Base-by-base conservation (phyloP, 345 rosid genomes). In the Capsella bursapastoris region DNA sequence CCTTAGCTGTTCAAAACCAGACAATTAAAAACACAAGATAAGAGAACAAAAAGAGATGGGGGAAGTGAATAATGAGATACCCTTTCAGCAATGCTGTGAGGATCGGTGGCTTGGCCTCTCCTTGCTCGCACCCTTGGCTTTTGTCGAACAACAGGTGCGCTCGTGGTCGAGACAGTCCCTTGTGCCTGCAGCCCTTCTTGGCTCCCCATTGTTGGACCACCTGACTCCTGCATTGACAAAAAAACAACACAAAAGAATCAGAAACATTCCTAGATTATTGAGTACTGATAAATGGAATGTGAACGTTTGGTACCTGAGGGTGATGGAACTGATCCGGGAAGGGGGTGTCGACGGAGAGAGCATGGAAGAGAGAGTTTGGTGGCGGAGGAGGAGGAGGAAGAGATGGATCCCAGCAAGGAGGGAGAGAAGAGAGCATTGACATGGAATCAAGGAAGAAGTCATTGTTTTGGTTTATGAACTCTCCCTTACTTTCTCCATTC, bases 51-150 rank as follows among this genome's bases (percentile, higher is more conserved):
- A 49, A n/a, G 60, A 40, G 28, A 47, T 47, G 28, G 3, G 35
- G 8, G 44, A 15, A 12, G 22, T 15, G 14, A 49, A 50, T 3
- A 5, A 65, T 4, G 51, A 61, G 48, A 50, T 86, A 95, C 99
- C 59, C 99, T 72, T 75, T 95, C 99, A 56, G 99, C 99, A 22
- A 95, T 92, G 74, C 99, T 95, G 61, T 95, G 99, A 32, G 99
- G 99, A 69, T 92, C 99, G 22, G 99, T 95, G 31, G 99, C 99
- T 85, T 95, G 99, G 62, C 99, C 99, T 82, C 99, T 85, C 70
- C 98, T 76, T 18, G 99, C 99, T 77, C 99, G 80, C n/a, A 89
- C 89, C 64, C 94, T 83, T 48, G 88, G 98, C 80, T 79, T 90
- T 0, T 93, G 93, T 55, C 88, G 95, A 51, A 5, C 57, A 8